These are phyloP conservation scores for Pyrus betulifolia DNA, from an alignment of 306 rosid species.

Conservation along the genomic window DNA sequence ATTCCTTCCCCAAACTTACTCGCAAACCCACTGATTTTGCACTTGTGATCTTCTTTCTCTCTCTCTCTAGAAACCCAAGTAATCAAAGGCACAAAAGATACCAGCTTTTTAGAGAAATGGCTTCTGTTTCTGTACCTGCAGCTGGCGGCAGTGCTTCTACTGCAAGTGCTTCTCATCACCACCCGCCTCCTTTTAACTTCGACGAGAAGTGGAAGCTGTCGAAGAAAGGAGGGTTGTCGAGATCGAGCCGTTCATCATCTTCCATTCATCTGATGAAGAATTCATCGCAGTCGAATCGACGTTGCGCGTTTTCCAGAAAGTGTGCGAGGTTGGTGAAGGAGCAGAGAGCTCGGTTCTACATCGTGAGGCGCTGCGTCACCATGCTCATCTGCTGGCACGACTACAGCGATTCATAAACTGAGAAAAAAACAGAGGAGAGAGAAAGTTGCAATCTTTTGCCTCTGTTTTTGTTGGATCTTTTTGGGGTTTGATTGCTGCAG, in stretches of 20 bases:
- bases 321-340: constrained; percentile 79
- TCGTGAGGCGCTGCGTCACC: constrained; percentile 75
- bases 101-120: background rate
- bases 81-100: background rate
- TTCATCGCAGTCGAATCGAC: constrained; percentile 30
- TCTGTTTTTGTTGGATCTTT: constrained; percentile 2
- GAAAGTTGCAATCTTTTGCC: background rate
- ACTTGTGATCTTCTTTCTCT: background rate
- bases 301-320: constrained; percentile 65
- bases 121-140: constrained; percentile 3
- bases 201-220: constrained; percentile 89
- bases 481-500: constrained; percentile 2
- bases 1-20: background rate
- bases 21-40: background rate
- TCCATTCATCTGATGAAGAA: constrained; percentile 42
- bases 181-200: constrained; percentile 46
- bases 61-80: background rate
- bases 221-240: constrained; percentile 55
- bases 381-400: constrained; percentile 97
- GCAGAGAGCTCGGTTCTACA: constrained; percentile 85
- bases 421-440: background rate
- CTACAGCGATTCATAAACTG: constrained; percentile 45
- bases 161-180: background rate
- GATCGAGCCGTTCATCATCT: constrained; percentile 46
- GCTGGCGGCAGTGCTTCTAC: background rate